A percentile compares a stretch with the other conserved stretches of the same genome.
Conservation (phyloP, 208 protist species). For the Leishmania lainsoni region DNA sequence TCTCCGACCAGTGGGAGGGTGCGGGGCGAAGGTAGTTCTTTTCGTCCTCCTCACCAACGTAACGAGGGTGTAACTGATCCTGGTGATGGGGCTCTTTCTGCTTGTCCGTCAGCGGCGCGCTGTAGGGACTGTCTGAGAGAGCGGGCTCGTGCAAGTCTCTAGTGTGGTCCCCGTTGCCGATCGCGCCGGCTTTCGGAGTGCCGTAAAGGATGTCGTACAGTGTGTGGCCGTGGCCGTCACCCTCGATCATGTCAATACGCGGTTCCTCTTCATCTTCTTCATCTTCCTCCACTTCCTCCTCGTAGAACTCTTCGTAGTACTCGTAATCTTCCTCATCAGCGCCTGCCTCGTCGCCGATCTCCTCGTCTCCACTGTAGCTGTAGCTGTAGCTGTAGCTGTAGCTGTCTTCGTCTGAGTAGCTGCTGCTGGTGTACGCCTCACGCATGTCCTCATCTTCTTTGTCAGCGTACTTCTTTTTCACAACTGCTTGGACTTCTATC, state of each 20-base stretch:
- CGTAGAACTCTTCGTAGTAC: slow-evolving; percentile 66
- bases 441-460: background rate
- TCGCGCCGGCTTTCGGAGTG: slow-evolving; percentile 51
- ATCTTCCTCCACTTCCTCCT: slow-evolving; percentile 69
- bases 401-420: slow-evolving; percentile 13
- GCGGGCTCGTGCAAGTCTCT: slow-evolving; percentile 26
- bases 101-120: slow-evolving; percentile 5
- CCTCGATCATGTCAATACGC: slow-evolving; percentile 77
- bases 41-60: slow-evolving; percentile 9
- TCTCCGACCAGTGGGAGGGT: background rate
- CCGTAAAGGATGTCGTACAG: slow-evolving; percentile 70
- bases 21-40: background rate
- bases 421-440: slow-evolving; percentile 8
- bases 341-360: too few relatives aligned
- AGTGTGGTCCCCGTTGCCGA: slow-evolving; percentile 31
- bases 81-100: background rate
- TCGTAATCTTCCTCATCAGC: slow-evolving; percentile 41
- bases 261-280: slow-evolving; percentile 75
- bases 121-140: slow-evolving; percentile 13
- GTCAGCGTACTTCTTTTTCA: background rate
- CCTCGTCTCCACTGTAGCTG: slow-evolving; percentile 13
- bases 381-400: slow-evolving; percentile 27
- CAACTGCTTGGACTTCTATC: background rate
- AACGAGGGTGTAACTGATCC: slow-evolving; percentile 24
- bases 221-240: slow-evolving; percentile 40